Evolutionary conservation across 2,329 filamentous ascomycete species (phyloP).

Genomic region (Tolypocladium sp.): DNA sequence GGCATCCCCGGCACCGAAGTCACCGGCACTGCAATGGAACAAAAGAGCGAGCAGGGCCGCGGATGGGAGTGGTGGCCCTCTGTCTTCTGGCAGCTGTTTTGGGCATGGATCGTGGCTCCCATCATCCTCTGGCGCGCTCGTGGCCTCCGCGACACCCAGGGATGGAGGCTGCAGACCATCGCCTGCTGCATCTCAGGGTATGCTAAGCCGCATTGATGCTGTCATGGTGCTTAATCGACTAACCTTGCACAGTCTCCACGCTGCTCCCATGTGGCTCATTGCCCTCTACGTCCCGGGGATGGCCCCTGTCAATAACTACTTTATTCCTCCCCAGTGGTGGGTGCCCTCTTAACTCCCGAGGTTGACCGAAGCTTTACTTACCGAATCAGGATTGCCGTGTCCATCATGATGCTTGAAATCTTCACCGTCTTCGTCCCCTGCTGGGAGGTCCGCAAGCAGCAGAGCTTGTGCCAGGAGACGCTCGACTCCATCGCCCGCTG

Average conservation of each 20-base stretch:
- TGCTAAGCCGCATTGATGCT: conserved; percentile 7
- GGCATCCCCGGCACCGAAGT: conserved; percentile 55
- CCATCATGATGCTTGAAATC: conserved; percentile 53
- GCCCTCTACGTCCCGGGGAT: conserved; percentile 45
- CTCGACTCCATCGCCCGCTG: conserved; percentile 39
- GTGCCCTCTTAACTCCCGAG: conserved; percentile 9
- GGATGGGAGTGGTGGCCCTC: conserved; percentile 65
- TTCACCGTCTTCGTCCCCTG: conserved; percentile 56
- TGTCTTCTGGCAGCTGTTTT: conserved; percentile 54
- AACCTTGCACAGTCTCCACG: conserved; percentile 39
- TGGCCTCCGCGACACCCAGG: conserved; percentile 53
- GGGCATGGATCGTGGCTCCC: conserved; percentile 54
- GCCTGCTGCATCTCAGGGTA: conserved; percentile 37
- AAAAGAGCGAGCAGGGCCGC: conserved; percentile 31
- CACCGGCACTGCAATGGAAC: conserved; percentile 41
- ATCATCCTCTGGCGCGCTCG: conserved; percentile 53
- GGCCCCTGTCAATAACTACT: conserved; percentile 42
- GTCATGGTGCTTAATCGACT: not conserved
- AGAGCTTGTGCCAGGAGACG: conserved; percentile 35
- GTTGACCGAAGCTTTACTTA: not conserved
- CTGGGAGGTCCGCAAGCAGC: conserved; percentile 42
- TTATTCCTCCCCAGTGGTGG: conserved; percentile 54
- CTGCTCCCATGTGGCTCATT: conserved; percentile 58
- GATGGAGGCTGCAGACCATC: conserved; percentile 57
- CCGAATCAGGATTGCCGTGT: conserved; percentile 40